A percentile compares a stretch with the other conserved stretches of the same genome.
phyloP scores from a whole-genome alignment of 2,329 filamentous ascomycete species.

The Aspergillus sp. region DNA sequence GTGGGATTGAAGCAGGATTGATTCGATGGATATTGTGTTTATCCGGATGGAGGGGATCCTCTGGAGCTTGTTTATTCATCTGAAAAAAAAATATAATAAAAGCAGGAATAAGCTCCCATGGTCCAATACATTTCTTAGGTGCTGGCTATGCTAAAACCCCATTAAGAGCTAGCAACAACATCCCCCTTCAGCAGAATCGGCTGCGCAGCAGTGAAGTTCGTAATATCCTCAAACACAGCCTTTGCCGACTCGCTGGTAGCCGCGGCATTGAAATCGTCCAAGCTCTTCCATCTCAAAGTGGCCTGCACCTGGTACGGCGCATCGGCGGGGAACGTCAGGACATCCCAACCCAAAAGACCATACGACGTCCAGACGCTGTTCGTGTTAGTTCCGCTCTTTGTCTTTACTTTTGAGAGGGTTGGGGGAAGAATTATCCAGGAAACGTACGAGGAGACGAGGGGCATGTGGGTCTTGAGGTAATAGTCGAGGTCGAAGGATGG shows the following conservation, averaged over 20 bases:
- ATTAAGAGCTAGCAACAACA: background rate
- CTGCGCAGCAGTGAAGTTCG: background rate
- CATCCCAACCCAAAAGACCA: background rate
- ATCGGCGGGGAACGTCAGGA: background rate
- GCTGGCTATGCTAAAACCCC: background rate
- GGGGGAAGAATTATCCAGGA: background rate
- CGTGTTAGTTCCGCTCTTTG: background rate
- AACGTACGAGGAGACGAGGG: background rate
- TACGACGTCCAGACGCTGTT: background rate
- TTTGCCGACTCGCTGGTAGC: background rate
- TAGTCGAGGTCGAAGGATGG: background rate
- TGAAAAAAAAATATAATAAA: background rate
- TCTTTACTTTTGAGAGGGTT: background rate
- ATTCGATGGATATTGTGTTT: background rate
- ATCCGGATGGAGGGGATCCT: no score
- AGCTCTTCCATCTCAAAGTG: background rate
- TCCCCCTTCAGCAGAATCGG: background rate
- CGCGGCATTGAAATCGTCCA: background rate
- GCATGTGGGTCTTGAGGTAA: background rate
- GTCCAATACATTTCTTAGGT: background rate
- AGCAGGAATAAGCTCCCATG: background rate
- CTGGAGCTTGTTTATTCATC: background rate
- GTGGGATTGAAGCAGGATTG: constrained; percentile 44
- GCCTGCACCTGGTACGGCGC: background rate
- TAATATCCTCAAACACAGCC: background rate